Percentiles rank a stretch among this genome's conserved stretches.
These are phyloP conservation scores for Scenedesmus sp. DNA, from an alignment of 163 green algal genomes.

Conservation along the genomic window DNA sequence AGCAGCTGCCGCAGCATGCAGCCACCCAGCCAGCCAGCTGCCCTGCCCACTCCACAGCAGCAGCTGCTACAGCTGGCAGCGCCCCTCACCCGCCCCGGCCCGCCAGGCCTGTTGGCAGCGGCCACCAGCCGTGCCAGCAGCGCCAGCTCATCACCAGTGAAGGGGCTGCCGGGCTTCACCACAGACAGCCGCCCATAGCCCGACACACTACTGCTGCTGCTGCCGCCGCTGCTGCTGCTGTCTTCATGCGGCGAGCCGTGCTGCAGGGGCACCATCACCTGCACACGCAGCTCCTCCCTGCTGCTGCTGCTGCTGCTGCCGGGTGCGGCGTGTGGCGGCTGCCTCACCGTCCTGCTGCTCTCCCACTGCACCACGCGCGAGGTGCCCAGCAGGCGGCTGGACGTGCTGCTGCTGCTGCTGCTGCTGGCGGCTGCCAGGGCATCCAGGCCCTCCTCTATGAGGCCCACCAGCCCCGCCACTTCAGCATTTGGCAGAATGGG, in stretches of 20 bases:
- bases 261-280: conserved; percentile 45
- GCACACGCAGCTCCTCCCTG: conserved; percentile 33
- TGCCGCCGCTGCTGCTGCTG: conserved; percentile 25
- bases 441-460: conserved; percentile 10
- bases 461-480: neutral
- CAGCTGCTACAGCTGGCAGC: neutral
- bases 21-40: neutral
- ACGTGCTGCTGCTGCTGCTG: conserved; percentile 4
- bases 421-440: conserved; percentile 8
- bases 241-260: conserved; percentile 16
- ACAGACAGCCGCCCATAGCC: conserved; percentile 20
- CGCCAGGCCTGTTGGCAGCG: conserved; percentile 17
- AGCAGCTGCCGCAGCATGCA: neutral
- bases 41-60: neutral
- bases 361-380: conserved; percentile 23
- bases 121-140: conserved; percentile 36
- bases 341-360: neutral
- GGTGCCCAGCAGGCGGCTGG: conserved; percentile 7
- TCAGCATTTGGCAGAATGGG: conserved; percentile 14
- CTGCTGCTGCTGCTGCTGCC: neutral
- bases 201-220: neutral
- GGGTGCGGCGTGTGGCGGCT: neutral
- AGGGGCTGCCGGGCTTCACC: conserved; percentile 12
- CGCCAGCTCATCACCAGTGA: conserved; percentile 40
- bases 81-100: neutral